These are phyloP conservation scores for Vachellia collinsii DNA, from an alignment of 306 rosid species.

Conservation along the genomic window DNA sequence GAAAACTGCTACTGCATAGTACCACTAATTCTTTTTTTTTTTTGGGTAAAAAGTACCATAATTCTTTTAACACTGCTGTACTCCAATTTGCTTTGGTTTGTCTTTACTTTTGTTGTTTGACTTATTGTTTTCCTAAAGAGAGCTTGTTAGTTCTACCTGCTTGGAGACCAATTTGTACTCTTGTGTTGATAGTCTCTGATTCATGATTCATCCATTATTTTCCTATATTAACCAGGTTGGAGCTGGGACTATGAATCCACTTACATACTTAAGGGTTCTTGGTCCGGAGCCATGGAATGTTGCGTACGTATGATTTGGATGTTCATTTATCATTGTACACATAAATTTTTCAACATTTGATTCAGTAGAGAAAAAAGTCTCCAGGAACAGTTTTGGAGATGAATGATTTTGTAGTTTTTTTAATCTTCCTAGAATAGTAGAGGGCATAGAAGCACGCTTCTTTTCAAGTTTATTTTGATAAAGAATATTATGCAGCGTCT, in stretches of 20 bases:
- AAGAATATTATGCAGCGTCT: background rate
- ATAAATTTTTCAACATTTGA: constrained; percentile 18
- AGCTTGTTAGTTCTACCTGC: constrained; percentile 1
- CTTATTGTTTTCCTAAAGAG: constrained; percentile 3
- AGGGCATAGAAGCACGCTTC: constrained; percentile 7
- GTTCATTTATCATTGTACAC: constrained; percentile 46
- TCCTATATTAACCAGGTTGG: constrained; percentile 76
- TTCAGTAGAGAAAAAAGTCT: background rate
- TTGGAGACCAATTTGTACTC: background rate
- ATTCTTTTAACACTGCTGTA: too few species aligned
- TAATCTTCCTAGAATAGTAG: background rate
- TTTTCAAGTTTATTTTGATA: background rate
- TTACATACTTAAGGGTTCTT: constrained; percentile 90
- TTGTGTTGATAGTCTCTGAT: constrained; percentile 24
- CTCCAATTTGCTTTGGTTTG: background rate
- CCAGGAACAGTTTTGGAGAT: constrained; percentile 18
- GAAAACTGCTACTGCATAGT: background rate
- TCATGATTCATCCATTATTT: constrained; percentile 24
- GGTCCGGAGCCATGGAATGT: constrained; percentile 99
- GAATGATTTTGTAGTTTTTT: background rate
- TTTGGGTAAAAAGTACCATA: background rate
- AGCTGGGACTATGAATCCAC: constrained; percentile 99
- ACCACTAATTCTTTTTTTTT: background rate
- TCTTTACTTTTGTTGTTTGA: constrained; percentile 4
- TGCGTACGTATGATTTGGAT: constrained; percentile 82